A percentile compares a stretch with the other conserved stretches of the same genome.
Conservation (phyloP, 257 asterid species). For the Solanum corneliomulleri region DNA sequence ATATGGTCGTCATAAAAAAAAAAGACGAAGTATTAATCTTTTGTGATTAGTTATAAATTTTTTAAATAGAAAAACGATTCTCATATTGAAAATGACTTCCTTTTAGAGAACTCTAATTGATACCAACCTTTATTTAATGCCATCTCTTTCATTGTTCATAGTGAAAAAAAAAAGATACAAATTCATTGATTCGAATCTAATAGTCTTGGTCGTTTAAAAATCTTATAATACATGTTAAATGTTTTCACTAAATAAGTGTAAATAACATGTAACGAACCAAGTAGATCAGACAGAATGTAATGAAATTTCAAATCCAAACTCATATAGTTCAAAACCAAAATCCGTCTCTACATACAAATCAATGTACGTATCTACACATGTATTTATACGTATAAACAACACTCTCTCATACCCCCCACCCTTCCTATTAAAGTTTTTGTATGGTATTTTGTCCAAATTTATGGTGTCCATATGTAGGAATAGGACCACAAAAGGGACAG, state of each 20-base stretch:
- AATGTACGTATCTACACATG: not conserved
- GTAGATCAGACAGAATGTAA: not conserved
- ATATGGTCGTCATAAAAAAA: not conserved
- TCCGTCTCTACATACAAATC: not conserved
- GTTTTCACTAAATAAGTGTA: not conserved
- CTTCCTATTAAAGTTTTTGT: not conserved
- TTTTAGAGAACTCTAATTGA: not conserved
- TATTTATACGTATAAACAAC: not conserved
- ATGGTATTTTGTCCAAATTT: not conserved
- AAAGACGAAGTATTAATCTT: rapidly evolving
- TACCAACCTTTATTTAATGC: not conserved
- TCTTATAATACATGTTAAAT: not conserved
- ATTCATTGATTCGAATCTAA: not conserved
- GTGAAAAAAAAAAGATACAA: not conserved
- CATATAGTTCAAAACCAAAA: not conserved
- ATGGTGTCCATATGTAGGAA: not conserved
- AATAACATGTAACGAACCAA: not conserved
- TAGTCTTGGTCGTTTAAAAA: not conserved
- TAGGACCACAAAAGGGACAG: constrained; percentile 4
- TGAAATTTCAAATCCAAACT: not conserved
- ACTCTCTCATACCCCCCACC: too few relatives aligned
- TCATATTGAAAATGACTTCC: not conserved
- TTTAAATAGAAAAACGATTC: rapidly evolving
- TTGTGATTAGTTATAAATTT: not conserved
- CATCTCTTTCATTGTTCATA: not conserved